phyloP scores from a whole-genome alignment of 179 eudicot genomes.

The Vitellaria paradoxa region DNA sequence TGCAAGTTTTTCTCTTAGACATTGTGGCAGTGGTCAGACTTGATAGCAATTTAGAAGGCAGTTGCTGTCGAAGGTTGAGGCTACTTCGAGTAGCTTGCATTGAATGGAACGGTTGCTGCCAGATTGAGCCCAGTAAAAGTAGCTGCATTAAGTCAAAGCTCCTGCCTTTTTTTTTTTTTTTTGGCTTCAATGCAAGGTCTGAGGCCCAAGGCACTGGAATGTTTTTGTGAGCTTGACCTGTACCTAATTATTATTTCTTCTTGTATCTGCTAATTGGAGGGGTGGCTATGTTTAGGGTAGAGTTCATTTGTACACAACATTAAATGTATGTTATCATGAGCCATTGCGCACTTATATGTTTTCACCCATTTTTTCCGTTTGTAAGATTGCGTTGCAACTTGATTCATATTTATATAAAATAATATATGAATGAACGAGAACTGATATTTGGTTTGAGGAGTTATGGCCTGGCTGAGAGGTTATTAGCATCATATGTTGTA shows the following conservation, averaged over 20 bases:
- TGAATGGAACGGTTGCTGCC: not conserved
- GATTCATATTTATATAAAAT: no score
- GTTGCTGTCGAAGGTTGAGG: no score
- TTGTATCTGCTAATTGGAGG: not conserved
- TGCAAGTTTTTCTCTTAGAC: not conserved
- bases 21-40: not conserved
- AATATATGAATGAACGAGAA: no score
- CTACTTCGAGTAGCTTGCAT: no score
- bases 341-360: not conserved
- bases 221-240: not conserved
- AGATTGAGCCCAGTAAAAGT: not conserved
- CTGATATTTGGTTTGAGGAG: no score
- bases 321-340: not conserved
- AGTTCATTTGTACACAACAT: not conserved
- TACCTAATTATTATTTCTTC: not conserved
- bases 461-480: no score
- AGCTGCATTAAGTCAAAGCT: conserved; percentile 3
- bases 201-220: not conserved
- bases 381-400: no score
- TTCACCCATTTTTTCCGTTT: no score
- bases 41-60: not conserved
- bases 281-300: not conserved
- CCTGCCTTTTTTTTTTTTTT: not conserved
- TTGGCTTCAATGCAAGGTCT: conserved; percentile 6
- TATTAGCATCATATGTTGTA: no score